Conservation (phyloP, 208 protist species). For the Trypanosoma brucei region DNA sequence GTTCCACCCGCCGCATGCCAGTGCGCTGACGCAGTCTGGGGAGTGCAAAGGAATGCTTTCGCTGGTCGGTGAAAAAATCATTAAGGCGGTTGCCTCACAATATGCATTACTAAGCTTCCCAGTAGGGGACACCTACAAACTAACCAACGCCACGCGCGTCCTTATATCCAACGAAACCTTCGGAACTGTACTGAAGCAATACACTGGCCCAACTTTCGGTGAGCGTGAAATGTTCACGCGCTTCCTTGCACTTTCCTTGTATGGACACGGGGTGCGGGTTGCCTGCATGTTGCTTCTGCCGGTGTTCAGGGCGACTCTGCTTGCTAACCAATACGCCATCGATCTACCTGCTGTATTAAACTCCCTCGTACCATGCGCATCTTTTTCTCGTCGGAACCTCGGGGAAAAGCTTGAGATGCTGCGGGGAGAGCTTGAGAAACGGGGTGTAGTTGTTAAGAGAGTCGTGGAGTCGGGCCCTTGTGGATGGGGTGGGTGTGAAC, state of each 20-base stretch:
- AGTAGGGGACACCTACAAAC: slow-evolving; percentile 19
- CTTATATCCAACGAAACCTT: slow-evolving; percentile 26
- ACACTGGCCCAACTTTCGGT: neutral
- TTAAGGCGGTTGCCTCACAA: slow-evolving; percentile 41
- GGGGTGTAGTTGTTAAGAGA: slow-evolving; percentile 2
- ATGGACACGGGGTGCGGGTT: slow-evolving; percentile 15
- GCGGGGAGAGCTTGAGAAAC: slow-evolving; percentile 2
- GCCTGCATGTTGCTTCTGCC: slow-evolving; percentile 20
- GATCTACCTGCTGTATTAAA: slow-evolving; percentile 3
- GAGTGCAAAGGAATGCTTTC: neutral
- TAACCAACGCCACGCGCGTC: slow-evolving; percentile 28
- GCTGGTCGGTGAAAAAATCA: slow-evolving; percentile 28
- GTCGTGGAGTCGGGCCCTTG: too few species aligned
- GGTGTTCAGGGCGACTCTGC: slow-evolving; percentile 13
- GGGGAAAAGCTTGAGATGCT: slow-evolving; percentile 11
- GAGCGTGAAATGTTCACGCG: slow-evolving; percentile 8
- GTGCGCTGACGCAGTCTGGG: too few species aligned
- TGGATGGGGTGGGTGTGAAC: neutral
- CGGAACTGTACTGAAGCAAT: slow-evolving; percentile 11
- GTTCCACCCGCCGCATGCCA: too few species aligned
- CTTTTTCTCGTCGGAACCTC: neutral
- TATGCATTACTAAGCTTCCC: slow-evolving; percentile 29
- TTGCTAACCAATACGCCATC: slow-evolving; percentile 1
- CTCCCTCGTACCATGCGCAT: neutral
- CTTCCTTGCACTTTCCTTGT: slow-evolving; percentile 30